Evolutionary conservation across 2,329 filamentous ascomycete species (phyloP), one percentile per base, ranked within the genome.

Genomic region (Penicillium occitanis): DNA sequence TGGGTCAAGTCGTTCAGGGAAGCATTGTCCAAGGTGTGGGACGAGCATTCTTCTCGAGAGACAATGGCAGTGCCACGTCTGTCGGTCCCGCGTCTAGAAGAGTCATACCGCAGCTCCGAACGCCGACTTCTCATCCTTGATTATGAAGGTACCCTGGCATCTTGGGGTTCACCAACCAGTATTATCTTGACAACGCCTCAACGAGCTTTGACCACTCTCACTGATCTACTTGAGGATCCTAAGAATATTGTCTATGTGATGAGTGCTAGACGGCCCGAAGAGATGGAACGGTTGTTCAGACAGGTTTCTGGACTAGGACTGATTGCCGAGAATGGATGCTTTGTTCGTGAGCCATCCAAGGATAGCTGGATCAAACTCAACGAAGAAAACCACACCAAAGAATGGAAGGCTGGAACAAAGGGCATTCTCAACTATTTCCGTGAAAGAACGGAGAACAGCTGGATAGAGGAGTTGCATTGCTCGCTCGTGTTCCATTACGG

Each of bases 301-400:
- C 87, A 90, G 28, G 90, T 97, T 1, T 90, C 91, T 5, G 90
- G 90, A 67, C 82, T 97, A 2, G 95, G 95, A 2, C 83, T 98
- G 4, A 96, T 98, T 69, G 94, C 94, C 0, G 94, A 98, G 79
- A 97, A 97, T 70, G 94, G 94, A 1, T 96, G 92, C 76, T 98
- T 96, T 79, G 82, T 97, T 66, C 91, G 91, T 71, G 86, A 91
- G 69, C 87, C 86, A 55, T 86, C 88, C 22, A 84, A 82, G 17
- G 85, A 86, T 28, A 84, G 86, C 42, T 98, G 95, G 95, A 87
- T 85, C 2, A 88, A 90, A 68, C 90, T 96, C 79, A 88, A 90
- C 2, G 89, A 97, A 74, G 83, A 87, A 1, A 83, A 87, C 2
- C 86, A 90, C 71, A 90, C 92, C 67, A 81, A 84, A 30, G 83